Evolutionary conservation across 345 rosid species (phyloP).

Genomic region (rapeseed (Brassica napus)): DNA sequence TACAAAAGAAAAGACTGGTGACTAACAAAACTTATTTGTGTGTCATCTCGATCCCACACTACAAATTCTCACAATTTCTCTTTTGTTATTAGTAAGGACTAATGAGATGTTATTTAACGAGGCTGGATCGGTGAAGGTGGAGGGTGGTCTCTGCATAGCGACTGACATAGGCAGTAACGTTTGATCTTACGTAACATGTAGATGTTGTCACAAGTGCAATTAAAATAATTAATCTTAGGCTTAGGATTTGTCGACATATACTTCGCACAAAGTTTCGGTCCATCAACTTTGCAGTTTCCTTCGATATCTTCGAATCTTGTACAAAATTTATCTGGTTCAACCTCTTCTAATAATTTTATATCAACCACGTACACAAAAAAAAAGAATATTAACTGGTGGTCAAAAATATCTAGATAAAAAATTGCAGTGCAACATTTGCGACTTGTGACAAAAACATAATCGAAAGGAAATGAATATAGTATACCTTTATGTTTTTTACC

Average conservation of each 20-base stretch:
- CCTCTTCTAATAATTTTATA: too few relatives aligned
- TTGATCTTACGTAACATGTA: conserved; percentile 24
- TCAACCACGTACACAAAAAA: too few relatives aligned
- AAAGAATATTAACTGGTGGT: too few relatives aligned
- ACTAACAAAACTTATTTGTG: background rate
- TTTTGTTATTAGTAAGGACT: background rate
- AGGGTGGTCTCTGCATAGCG: background rate
- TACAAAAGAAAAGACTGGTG: background rate
- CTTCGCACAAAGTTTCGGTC: background rate
- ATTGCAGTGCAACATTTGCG: too few relatives aligned
- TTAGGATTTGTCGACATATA: background rate
- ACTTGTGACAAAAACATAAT: too few relatives aligned
- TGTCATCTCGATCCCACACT: background rate
- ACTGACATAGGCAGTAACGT: conserved; percentile 6
- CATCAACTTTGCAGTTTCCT: too few relatives aligned
- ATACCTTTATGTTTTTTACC: too few relatives aligned
- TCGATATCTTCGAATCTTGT: too few relatives aligned
- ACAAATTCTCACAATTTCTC: background rate
- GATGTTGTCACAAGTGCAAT: conserved; percentile 15
- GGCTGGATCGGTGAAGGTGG: too few relatives aligned
- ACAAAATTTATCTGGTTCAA: too few relatives aligned
- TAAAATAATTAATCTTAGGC: background rate
- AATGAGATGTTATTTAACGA: background rate
- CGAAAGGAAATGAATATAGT: too few relatives aligned
- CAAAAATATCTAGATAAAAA: too few relatives aligned